Base-by-base conservation (phyloP, 495 filamentous ascomycete genomes). In the Evernia prunastri region DNA sequence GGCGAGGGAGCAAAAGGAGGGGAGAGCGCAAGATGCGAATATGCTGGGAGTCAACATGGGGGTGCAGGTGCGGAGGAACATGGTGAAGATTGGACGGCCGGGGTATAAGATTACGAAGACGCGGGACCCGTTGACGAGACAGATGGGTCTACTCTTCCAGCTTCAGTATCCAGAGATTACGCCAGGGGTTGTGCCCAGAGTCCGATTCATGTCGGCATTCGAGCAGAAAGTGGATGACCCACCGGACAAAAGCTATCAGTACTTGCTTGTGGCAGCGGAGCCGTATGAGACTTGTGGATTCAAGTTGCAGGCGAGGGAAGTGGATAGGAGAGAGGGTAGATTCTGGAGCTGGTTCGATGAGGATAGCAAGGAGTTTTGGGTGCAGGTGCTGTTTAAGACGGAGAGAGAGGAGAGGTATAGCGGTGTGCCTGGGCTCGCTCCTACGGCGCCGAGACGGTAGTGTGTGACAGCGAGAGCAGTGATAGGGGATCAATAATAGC, bases 321-420 rank as follows among this genome's bases (percentile, higher is more conserved):
- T 99, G 58, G 95, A 99, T 77, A 84, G 92, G 45, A 82, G 89
- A 20, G 90, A 91, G 64, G 94, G 87, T 11, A 81, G 85, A 71
- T 94, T 91, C 74, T 97, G 90, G 86, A 89, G 86, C 37, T 96
- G 90, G 87, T 99, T 94, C 78, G 95, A 97, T 79, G 86, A 88
- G 66, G 94, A 99, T 76, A 84, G 86, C 61, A 97, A 97, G 82
- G 92, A 97, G 79, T 97, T 96, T 72, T 97, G 91, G 89, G 81
- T 97, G n/a, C 94, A 97, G 81, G 82, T 99, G 59, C 90, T 97
- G 82, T 99, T 97, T 79, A 92, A 97, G 84, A 97, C 95, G 45
- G 94, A 99, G 81, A 83, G 94, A 59, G 94, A 97, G 80, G 94
- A 97, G 82, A 79, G 94, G 66, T 97, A 95, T 73, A 89, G 86